Evolutionary conservation across 2,329 filamentous ascomycete genomes (phyloP), one percentile per base, ranked within the genome.

Genomic region (Penicillium oxalicum): DNA sequence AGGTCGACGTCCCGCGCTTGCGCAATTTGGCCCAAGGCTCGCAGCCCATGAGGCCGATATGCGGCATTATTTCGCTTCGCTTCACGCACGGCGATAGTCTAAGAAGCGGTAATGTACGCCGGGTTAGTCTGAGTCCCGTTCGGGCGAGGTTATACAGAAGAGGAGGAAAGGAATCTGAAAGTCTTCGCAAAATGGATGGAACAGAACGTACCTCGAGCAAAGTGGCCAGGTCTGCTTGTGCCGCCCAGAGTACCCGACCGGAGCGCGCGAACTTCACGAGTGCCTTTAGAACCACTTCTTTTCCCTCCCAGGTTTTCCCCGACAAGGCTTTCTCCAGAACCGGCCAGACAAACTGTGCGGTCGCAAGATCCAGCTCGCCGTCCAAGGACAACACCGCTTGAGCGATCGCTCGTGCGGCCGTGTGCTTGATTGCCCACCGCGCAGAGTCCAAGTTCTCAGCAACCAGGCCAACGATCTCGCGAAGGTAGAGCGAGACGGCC

Each of bases 291-390:
- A 98, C 80, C 57, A 82, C 83, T 69, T 96, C 90, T 65, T 98
- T 98, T 24, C 89, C 89, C 0, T 86, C 79, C 77, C 95, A 98
- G 0, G 91, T 95, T 76, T 96, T 97, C 9, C 95, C 82, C 2
- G 82, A 80, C 36, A 97, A 71, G 1, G 88, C 83, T 61, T 86
- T 88, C 55, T 96, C 88, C 41, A 95, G 76, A 1, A 85, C 80
- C 0, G 88, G 88, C 91, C 91, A 98, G 24, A 96, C 74, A 12
- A 73, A 72, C 56, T 77, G 74, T 13, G 87, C 75, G 36, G 83
- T 81, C 2, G 75, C 62, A 13, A 78, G 74, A 52, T 79, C 81
- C 44, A 79, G 77, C 18, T 80, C 81, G 9, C 66, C 57, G 4
- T 75, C 74, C 26, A 91, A 78, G 1, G 86, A 82, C 18, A 76